Evolutionary conservation across 768 basidiomycete species (phyloP).

Genomic region (Xanthoconium purpureum): DNA sequence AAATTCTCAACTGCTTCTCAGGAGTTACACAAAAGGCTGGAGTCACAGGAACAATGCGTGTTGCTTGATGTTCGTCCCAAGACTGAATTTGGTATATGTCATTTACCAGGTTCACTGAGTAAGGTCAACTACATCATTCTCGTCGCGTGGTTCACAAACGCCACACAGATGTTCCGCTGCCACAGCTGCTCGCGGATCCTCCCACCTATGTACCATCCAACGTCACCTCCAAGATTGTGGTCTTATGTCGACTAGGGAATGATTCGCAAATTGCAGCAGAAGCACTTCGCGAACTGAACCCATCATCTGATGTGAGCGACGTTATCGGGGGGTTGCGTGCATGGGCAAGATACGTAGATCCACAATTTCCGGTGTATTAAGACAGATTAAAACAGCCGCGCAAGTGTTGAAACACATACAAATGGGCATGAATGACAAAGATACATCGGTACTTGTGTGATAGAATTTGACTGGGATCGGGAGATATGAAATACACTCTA

Average conservation of each 20-base stretch:
- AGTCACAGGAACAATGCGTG: conserved; percentile 24
- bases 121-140: conserved; percentile 22
- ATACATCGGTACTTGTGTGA: conserved; percentile 1
- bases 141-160: not conserved
- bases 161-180: conserved; percentile 68
- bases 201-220: conserved; percentile 35
- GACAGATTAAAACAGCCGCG: not conserved
- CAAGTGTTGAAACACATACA: conserved; percentile 1
- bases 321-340: conserved; percentile 79
- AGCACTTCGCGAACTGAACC: conserved; percentile 26
- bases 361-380: conserved; percentile 78
- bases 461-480: not conserved
- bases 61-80: conserved; percentile 80
- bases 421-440: conserved; percentile 1
- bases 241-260: conserved; percentile 88
- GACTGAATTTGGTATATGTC: conserved; percentile 85
- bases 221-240: conserved; percentile 36
- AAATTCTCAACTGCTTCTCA: conserved; percentile 24
- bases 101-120: conserved; percentile 74
- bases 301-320: conserved; percentile 49
- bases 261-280: conserved; percentile 88
- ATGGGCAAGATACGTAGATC: conserved; percentile 76
- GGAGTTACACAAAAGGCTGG: conserved; percentile 46
- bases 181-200: conserved; percentile 61
- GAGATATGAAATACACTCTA: conserved; percentile 38